Evolutionary conservation across 2,329 filamentous ascomycete genomes (phyloP).

Genomic region (Fusarium virguliforme): DNA sequence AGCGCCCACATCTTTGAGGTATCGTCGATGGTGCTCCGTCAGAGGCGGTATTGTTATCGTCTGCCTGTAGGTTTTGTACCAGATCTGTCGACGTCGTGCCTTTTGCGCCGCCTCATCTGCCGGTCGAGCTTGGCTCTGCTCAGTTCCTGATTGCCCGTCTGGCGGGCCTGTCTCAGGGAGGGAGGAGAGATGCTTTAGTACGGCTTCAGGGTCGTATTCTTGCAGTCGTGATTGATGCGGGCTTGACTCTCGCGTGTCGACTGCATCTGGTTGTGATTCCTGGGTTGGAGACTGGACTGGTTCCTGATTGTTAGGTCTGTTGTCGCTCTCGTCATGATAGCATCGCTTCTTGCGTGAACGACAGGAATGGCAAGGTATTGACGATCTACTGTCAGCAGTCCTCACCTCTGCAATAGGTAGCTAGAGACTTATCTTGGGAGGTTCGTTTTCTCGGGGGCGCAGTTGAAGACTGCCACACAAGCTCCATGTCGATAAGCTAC

Average conservation of each 20-base stretch:
- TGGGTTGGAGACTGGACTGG: not conserved
- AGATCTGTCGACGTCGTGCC: slow-evolving; percentile 14
- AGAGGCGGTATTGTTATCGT: slow-evolving; percentile 5
- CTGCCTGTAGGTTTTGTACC: slow-evolving; percentile 26
- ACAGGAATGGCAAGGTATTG: slow-evolving; percentile 30
- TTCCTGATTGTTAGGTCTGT: not conserved
- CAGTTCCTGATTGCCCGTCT: not conserved
- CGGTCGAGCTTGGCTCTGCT: not conserved
- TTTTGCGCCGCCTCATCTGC: slow-evolving; percentile 4
- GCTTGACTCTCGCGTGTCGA: slow-evolving; percentile 18
- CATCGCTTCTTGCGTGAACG: slow-evolving; percentile 32
- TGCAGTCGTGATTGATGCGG: slow-evolving; percentile 8
- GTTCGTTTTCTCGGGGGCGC: slow-evolving; percentile 22
- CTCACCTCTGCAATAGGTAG: not conserved
- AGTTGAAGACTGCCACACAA: slow-evolving; percentile 29
- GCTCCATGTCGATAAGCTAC: slow-evolving; percentile 18
- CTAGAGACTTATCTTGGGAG: slow-evolving; percentile 30
- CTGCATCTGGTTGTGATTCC: not conserved
- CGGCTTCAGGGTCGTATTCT: slow-evolving; percentile 31
- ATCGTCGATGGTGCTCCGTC: slow-evolving; percentile 23
- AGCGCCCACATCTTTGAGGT: slow-evolving; percentile 24
- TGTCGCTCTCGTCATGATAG: slow-evolving; percentile 19
- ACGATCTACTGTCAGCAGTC: slow-evolving; percentile 7
- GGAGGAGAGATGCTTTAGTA: slow-evolving; percentile 21
- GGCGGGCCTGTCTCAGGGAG: not conserved